Evolutionary conservation across 345 rosid species (phyloP), one percentile per base, ranked within the genome.

Genomic region (Combretum micranthum): DNA sequence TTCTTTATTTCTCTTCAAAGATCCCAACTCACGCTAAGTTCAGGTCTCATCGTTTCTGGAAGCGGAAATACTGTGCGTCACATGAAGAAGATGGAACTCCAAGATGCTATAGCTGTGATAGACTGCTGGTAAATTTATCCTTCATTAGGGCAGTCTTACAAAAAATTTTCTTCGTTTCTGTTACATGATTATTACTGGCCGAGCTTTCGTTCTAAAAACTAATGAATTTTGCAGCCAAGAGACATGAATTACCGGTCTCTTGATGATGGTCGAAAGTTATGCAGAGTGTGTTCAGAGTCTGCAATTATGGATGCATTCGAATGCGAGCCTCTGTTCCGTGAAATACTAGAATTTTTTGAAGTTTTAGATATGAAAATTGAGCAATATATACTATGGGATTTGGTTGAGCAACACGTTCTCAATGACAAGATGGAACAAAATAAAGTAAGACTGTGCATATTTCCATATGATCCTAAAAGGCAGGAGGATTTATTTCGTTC

Each of bases 51-150:
- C 95, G 92, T 59, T 89, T 85, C 78, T 93, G 99, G 99, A 56
- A 47, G 58, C 97, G 90, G 64, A 89, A 85, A 66, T 93, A 89
- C 74, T 94, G 99, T 68, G 95, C 88, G 50, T 81, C 88, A 2
- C 99, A 94, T 61, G 99, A 87, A 72, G 86, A 62, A 53, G 97
- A 93, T 63, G 76, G 84, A 37, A 93, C 99, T 60, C 88, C 87
- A 62, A 68, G 88, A 22, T 93, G 99, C 47, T 93, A 90, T 63
- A 89, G 99, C 66, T 93, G 99, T 58, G 94, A 85, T 66, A 76
- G 95, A 74, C 77, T 93, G 90, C 94, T 87, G 97, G 99, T 89
- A 50, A n/a, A 84, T 72, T 62, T 20, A 22, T n/a, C 47, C 21
- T 20, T 20, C 32, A 32, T 32, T 7, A 4, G 9, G 5, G 39